Percentiles rank a stretch among this genome's conserved stretches.
Evolutionary conservation across 164 flowering plant genomes (phyloP).

Genomic region (Vitis riparia): DNA sequence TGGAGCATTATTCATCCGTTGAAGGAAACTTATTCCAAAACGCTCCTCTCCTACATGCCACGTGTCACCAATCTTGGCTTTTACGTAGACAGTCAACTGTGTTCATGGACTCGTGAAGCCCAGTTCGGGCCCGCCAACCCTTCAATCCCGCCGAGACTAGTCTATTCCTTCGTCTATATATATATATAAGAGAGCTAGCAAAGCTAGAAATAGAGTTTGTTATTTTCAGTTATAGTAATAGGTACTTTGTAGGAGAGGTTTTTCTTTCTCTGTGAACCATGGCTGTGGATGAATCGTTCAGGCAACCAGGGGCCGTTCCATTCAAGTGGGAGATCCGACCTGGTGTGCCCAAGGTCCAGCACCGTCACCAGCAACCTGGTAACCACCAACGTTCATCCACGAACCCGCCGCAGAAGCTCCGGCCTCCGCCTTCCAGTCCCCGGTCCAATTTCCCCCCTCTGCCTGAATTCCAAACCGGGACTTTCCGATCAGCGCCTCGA

Average conservation of each 20-base stretch:
- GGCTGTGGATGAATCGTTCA: conserved; percentile 55
- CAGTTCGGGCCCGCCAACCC: conserved; percentile 11
- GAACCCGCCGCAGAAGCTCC: conserved; percentile 26
- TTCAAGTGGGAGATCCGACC: conserved; percentile 86
- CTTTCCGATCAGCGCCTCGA: conserved; percentile 34
- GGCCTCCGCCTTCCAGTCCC: conserved; percentile 45
- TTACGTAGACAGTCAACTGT: conserved; percentile 4
- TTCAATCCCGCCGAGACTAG: conserved; percentile 26
- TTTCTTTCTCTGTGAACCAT: conserved; percentile 3
- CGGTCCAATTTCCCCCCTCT: conserved; percentile 21
- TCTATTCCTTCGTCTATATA: neutral
- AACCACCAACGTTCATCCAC: conserved; percentile 12
- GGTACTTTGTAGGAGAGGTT: too few relatives aligned
- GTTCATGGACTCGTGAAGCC: neutral
- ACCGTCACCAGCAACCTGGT: neutral
- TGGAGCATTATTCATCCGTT: too few relatives aligned
- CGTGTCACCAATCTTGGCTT: neutral
- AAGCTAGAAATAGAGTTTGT: neutral
- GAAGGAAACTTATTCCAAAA: neutral
- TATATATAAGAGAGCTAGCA: neutral
- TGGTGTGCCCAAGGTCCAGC: conserved; percentile 56
- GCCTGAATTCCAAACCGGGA: conserved; percentile 24
- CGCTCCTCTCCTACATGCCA: neutral
- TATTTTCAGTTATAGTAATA: neutral
- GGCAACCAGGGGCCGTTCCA: conserved; percentile 63